These are phyloP conservation scores for Debaryomyces castellii DNA, from an alignment of 805 yeast genomes.

Conservation along the genomic window DNA sequence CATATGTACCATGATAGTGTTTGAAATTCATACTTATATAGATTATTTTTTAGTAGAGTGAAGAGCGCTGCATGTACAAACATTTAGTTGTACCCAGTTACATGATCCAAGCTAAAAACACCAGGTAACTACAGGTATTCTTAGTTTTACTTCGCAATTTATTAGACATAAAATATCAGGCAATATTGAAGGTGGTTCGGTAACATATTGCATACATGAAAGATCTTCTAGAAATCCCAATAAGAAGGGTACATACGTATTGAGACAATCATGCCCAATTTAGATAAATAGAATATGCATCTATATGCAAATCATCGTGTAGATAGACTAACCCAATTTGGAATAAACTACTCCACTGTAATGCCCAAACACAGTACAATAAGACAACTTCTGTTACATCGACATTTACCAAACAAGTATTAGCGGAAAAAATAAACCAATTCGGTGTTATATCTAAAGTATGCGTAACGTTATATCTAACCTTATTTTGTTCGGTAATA, in stretches of 20 bases:
- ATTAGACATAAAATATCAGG: neutral
- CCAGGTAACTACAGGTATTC: neutral
- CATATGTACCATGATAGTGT: neutral
- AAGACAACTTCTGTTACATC: neutral
- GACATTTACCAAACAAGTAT: neutral
- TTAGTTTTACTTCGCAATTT: neutral
- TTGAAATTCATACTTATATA: neutral
- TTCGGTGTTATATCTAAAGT: neutral
- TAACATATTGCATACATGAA: neutral
- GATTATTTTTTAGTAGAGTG: neutral
- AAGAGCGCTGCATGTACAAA: neutral
- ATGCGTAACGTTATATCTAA: no score
- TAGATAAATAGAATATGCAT: no score
- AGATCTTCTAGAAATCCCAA: neutral
- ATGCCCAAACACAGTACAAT: neutral
- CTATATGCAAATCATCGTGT: no score
- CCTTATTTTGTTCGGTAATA: no score
- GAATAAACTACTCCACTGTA: no score
- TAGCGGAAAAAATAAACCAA: neutral
- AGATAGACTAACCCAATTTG: no score
- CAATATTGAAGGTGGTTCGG: neutral
- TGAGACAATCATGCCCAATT: neutral
- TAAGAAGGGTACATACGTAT: neutral
- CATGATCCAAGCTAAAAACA: neutral
- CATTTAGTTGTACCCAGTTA: neutral